phyloP scores from a whole-genome alignment of 106 monocot species.

The Iris macrosiphon region DNA sequence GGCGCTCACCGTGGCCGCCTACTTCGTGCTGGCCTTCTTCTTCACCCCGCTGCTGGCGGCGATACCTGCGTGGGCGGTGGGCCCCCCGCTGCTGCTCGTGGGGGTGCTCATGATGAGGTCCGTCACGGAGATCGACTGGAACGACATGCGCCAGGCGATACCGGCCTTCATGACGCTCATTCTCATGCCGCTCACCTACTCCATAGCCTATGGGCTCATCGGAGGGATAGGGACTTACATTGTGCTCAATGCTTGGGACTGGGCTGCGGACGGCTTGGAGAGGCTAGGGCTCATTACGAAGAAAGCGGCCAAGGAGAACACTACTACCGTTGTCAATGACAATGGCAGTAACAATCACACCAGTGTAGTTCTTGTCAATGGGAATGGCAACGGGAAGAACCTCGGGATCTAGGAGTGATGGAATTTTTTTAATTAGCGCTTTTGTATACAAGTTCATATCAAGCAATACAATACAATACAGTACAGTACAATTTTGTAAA shows the following conservation, averaged over 20 bases:
- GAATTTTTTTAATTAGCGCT: no score
- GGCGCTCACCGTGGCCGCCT: slow-evolving; percentile 25
- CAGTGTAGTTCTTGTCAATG: background rate
- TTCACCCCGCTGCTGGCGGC: slow-evolving; percentile 43
- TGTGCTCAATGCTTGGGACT: slow-evolving; percentile 17
- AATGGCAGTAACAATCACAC: background rate
- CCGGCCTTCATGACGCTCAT: slow-evolving; percentile 36
- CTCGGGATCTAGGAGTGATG: no score
- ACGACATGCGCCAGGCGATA: slow-evolving; percentile 24
- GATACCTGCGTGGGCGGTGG: slow-evolving; percentile 40
- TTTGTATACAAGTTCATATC: no score
- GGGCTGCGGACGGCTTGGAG: slow-evolving; percentile 2
- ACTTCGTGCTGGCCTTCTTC: slow-evolving; percentile 24
- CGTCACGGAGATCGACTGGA: slow-evolving; percentile 36
- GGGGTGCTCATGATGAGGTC: slow-evolving; percentile 41
- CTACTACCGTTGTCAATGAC: no score
- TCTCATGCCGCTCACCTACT: slow-evolving; percentile 33
- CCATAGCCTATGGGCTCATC: slow-evolving; percentile 35
- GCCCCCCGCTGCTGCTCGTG: slow-evolving; percentile 31
- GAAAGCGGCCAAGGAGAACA: background rate
- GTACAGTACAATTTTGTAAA: no score
- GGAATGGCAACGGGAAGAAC: background rate
- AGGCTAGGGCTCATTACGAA: background rate
- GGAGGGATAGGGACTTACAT: slow-evolving; percentile 24
- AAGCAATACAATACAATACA: no score